Base-by-base conservation (phyloP, 2,329 filamentous ascomycete species). In the Scopulariopsis brevicaulis region DNA sequence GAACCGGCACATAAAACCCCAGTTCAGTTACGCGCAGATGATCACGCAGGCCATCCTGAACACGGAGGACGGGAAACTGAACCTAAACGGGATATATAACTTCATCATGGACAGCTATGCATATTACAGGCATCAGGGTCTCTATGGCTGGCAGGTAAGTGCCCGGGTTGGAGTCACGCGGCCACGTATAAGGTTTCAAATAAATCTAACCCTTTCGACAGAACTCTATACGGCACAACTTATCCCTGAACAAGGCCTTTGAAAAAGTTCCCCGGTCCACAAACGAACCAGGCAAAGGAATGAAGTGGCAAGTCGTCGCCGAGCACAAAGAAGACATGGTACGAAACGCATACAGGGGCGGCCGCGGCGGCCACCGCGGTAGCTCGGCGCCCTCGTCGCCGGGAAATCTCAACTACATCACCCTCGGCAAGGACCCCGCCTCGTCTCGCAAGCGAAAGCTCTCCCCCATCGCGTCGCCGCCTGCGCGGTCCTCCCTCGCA, bases 161-260 rank as follows among this genome's bases (percentile, higher is more conserved):
- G 15, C 15, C 3, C 18, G 40, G 24, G 20, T 4, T 32, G 22
- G 10, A 20, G 25, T 54, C 51, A 52, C 24, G 50, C 37, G 50
- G n/a, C 35, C 37, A 24, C 40, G 4, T 3, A 15, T n/a, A 2
- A 14, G n/a, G 40, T 15, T 18, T n/a, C n/a, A 4, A 3, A 1
- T 18, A n/a, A 6, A 2, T 15, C 53, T 55, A 55, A 55, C 34
- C 40, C 18, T n/a, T n/a, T 46, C 7, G 18, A 24, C 53, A 90
- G 84, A 99, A 99, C 70, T 96, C 91, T 0, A 99, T 99, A 63
- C 86, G 94, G 14, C 94, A 99, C 70, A 99, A 99, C 65, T 73
- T 99, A 15, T 97, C 94, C 1, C 74, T 99, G 50, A 97, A 96
- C 71, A 96, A 96, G 69, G 85, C 87, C 0, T 99, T 99, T 67